Base-by-base conservation (phyloP, 1,284 basidiomycete genomes). In the Apiotrichum brassicae region DNA sequence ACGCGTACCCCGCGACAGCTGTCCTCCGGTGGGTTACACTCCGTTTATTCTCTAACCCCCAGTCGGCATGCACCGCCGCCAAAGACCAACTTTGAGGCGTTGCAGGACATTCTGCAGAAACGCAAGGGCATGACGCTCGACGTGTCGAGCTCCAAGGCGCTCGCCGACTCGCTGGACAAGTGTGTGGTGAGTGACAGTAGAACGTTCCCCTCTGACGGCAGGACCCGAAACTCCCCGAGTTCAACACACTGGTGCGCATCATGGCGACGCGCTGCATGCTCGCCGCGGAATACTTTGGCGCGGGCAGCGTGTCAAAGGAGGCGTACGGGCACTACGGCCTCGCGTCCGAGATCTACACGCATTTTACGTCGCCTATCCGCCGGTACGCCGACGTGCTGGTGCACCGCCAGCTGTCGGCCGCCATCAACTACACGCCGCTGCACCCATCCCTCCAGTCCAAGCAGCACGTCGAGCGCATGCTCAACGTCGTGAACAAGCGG, bases 241-340 rank as follows among this genome's bases (percentile, higher is more conserved):
- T 98, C 78, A 98, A 98, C 68, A 98, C 92, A 0, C 81, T 98
- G 13, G 93, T 98, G 40, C 84, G 95, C 38, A 97, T 99, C 72
- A 97, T 99, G 92, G 93, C 95, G 2, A 98, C 95, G 2, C 79
- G 95, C 18, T 98, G 95, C 70, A 97, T 99, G 95, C 78, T 97
- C 18, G 86, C 92, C 0, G 95, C 95, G 24, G 95, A 98, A 71
- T 98, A 99, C 73, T 97, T 98, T 75, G 92, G 89, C 67, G 87
- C 92, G 1, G 95, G 95, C 9, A 91, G 87, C 60, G 91, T 97
- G 4, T 83, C 85, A 0, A 82, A 86, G 51, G 92, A 97, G 62
- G 86, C 89, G 0, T 99, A 97, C 68, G 85, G 87, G 2, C 95
- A 98, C 73, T 98, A 99, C 68, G 95, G 95, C 48, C 81, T 99